phyloP scores from a whole-genome alignment of 2,329 filamentous ascomycete species.

The Aspergillus spinulosporus region DNA sequence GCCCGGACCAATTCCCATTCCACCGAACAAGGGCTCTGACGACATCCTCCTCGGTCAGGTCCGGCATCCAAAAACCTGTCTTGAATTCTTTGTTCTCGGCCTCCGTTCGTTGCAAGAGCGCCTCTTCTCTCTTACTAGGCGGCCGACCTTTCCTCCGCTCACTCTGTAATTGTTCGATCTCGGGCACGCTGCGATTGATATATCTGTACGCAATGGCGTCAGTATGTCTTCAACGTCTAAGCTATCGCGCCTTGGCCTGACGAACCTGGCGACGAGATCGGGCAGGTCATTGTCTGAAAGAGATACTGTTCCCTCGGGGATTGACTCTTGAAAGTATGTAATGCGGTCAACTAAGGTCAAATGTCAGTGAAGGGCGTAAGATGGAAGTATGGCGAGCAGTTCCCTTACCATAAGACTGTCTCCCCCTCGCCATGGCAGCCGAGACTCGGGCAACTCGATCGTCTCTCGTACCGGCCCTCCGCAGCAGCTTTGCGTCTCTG shows the following conservation, averaged over 20 bases:
- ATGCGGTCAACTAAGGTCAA: constrained; percentile 61
- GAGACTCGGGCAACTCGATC: constrained; percentile 75
- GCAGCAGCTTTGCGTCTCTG: constrained; percentile 77
- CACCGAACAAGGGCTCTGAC: constrained; percentile 67
- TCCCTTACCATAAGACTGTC: constrained; percentile 67
- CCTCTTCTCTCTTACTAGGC: constrained; percentile 72
- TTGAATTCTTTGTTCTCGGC: constrained; percentile 76
- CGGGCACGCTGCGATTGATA: constrained; percentile 37
- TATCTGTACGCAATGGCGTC: constrained; percentile 28
- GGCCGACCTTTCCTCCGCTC: constrained; percentile 75
- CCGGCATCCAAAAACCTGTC: constrained; percentile 77
- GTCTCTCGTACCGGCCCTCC: constrained; percentile 76
- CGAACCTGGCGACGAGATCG: constrained; percentile 62
- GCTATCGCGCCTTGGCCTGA: background rate
- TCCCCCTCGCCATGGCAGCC: constrained; percentile 68
- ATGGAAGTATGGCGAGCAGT: background rate
- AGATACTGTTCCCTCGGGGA: constrained; percentile 40
- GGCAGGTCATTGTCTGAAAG: constrained; percentile 41
- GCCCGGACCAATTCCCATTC: constrained; percentile 80
- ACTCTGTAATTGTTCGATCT: constrained; percentile 53
- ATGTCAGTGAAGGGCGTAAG: background rate
- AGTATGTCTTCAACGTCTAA: background rate
- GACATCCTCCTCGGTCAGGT: constrained; percentile 68
- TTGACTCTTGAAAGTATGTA: constrained; percentile 69
- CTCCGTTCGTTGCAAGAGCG: constrained; percentile 70